Conservation (phyloP, 352 stramenopile genomes). For the Pythium oligandrum region DNA sequence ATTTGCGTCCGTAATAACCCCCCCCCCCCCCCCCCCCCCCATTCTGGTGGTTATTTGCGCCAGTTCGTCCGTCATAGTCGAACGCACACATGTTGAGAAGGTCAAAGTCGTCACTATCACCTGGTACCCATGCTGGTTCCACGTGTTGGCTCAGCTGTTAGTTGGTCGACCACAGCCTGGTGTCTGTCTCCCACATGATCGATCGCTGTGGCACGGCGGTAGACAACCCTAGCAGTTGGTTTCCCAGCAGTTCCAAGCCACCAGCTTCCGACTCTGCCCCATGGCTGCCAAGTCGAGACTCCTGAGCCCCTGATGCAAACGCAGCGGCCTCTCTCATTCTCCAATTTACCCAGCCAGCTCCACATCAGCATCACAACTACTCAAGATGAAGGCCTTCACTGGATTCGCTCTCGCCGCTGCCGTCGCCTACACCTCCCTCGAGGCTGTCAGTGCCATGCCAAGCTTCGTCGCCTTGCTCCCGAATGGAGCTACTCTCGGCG, state of each 20-base stretch:
- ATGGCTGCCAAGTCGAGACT: too few species aligned
- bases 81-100: too few species aligned
- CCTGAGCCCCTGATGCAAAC: too few species aligned
- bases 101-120: too few species aligned
- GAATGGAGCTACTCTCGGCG: background rate
- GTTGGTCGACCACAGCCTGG: too few species aligned
- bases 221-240: background rate
- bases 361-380: background rate
- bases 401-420: background rate
- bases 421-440: background rate
- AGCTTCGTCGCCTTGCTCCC: background rate
- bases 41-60: too few species aligned
- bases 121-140: too few species aligned
- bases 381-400: background rate
- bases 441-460: background rate
- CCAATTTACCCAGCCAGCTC: background rate
- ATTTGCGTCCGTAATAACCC: too few species aligned
- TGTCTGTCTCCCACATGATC: too few species aligned
- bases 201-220: background rate
- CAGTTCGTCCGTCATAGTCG: too few species aligned
- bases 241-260: background rate
- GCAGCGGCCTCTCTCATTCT: background rate
- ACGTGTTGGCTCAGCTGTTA: too few species aligned
- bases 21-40: too few species aligned
- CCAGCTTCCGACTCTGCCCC: background rate